Evolutionary conservation across 441 rosid genomes (phyloP), one percentile per base, ranked within the genome.

Genomic region (Manihot esculenta): DNA sequence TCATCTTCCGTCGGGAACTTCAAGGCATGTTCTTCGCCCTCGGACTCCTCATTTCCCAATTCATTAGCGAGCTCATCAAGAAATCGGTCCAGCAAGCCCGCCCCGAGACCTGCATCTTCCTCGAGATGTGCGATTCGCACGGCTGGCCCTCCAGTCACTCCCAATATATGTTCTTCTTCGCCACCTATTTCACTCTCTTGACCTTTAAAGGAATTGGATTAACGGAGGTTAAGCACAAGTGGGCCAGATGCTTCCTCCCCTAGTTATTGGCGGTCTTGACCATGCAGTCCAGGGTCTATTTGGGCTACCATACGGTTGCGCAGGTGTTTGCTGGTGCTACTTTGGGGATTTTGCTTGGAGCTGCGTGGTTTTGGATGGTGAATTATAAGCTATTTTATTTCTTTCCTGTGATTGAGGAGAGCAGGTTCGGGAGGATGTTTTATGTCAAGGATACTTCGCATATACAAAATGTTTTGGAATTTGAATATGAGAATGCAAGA

Each of bases 91-190:
- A 88, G 75, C 97, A 94, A 62, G 97, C 93, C 63, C 87, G 99
- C 0, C 98, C 99, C 3, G 92, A 78, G 70, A 89, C 96, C 1
- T 94, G 99, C 49, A 83, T 76, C 2, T 68, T 90, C 59, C 92
- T 92, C 33, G 99, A 94, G 75, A 88, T 80, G 83, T 94, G 99
- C 73, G 99, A 94, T 74, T 92, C 96, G 10, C 97, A 92, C 42
- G 99, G 99, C 59, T 94, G 94, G 98, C 99, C 99, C 1, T 92
- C 99, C 2, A 92, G 98, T 68, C 99, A 94, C 70, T 85, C 93
- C 0, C 91, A 88, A 23, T 94, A 87, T 79, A 89, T 91, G 97
- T 94, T 91, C 85, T 92, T 92, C 78, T 91, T 90, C 74, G 89
- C 96, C 1, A 78, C 80, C 0, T 94, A 92, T 62, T 78, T 79